Conservation (phyloP, 768 basidiomycete species). For the Clathrus columnatus region DNA sequence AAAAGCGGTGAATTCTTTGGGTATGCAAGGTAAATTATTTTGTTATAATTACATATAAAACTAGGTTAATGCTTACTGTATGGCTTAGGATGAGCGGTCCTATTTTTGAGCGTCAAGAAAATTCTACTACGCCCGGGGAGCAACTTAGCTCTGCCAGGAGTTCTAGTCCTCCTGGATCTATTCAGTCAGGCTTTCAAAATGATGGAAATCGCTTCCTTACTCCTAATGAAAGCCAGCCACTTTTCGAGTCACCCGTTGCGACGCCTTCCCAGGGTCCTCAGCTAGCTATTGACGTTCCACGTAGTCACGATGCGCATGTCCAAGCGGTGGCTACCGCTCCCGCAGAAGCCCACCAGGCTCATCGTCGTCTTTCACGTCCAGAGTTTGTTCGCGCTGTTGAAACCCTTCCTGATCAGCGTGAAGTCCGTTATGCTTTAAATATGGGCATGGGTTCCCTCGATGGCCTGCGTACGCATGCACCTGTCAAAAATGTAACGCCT, state of each 20-base stretch:
- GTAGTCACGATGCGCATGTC: background rate
- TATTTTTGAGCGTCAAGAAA: constrained; percentile 45
- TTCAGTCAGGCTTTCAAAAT: background rate
- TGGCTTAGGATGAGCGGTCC: constrained; percentile 61
- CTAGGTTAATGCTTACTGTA: background rate
- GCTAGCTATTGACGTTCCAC: background rate
- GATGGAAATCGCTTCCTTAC: constrained; percentile 23
- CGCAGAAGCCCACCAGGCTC: constrained; percentile 35
- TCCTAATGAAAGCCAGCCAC: constrained; percentile 28
- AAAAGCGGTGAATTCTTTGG: constrained; percentile 93
- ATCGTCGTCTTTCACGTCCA: constrained; percentile 14
- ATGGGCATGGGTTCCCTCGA: background rate
- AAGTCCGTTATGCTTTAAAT: background rate
- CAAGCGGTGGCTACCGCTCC: constrained; percentile 33
- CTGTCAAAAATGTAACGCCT: background rate
- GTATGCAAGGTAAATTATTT: constrained; percentile 57
- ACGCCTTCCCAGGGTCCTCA: constrained; percentile 9
- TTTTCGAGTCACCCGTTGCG: constrained; percentile 38
- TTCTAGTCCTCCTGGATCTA: constrained; percentile 13
- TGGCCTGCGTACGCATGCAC: background rate
- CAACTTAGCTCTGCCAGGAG: constrained; percentile 31
- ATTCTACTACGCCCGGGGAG: constrained; percentile 19
- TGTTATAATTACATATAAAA: constrained; percentile 1
- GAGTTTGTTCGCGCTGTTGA: background rate
- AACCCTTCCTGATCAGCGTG: background rate